Evolutionary conservation across 768 basidiomycete species (phyloP).

Genomic region (Leccinum longicurvipes): DNA sequence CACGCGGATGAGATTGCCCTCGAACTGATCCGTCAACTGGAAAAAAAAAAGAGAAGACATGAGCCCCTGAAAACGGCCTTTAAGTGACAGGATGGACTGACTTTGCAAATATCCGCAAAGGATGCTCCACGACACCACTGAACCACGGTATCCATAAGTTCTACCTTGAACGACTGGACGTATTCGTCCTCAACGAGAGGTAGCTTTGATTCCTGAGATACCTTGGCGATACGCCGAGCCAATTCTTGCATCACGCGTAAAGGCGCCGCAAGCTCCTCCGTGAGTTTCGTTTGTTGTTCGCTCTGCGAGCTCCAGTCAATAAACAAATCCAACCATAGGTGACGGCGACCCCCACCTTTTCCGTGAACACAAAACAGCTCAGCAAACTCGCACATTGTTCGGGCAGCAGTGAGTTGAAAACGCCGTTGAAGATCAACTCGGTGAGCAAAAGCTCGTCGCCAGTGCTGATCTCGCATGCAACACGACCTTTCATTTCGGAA

Average conservation of each 20-base stretch:
- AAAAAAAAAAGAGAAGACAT: background rate
- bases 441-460: slow-evolving; percentile 96
- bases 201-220: slow-evolving; percentile 91
- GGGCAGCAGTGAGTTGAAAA: slow-evolving; percentile 84
- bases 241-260: slow-evolving; percentile 94
- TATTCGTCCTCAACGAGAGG: slow-evolving; percentile 91
- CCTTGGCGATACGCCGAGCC: slow-evolving; percentile 93
- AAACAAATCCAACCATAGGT: background rate
- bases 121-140: slow-evolving; percentile 99
- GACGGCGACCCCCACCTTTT: slow-evolving; percentile 61
- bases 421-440: slow-evolving; percentile 96
- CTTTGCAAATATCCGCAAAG: slow-evolving; percentile 96
- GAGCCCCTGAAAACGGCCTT: background rate
- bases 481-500: slow-evolving; percentile 96
- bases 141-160: slow-evolving; percentile 96
- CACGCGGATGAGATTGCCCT: slow-evolving; percentile 93
- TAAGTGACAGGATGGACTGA: slow-evolving; percentile 24
- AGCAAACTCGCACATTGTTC: slow-evolving; percentile 93
- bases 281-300: slow-evolving; percentile 79
- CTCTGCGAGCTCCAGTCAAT: slow-evolving; percentile 46
- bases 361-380: slow-evolving; percentile 96
- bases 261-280: slow-evolving; percentile 91
- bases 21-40: slow-evolving; percentile 93
- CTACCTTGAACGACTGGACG: slow-evolving; percentile 94
- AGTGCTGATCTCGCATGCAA: slow-evolving; percentile 97